These are phyloP conservation scores for Mycena galericulata DNA, from an alignment of 768 basidiomycete species.

Conservation along the genomic window DNA sequence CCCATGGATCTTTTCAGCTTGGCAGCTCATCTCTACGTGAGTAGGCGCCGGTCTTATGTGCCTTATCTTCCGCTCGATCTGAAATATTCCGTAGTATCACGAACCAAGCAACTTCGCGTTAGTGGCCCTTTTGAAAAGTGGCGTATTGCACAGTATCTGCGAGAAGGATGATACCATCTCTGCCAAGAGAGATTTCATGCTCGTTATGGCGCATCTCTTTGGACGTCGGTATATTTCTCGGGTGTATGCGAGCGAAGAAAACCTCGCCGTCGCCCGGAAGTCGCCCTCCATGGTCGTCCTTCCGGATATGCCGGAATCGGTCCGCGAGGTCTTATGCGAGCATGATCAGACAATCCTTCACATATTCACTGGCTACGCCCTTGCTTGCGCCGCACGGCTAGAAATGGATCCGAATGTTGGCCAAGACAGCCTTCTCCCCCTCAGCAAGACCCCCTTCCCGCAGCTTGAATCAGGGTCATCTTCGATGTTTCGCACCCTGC, in stretches of 20 bases:
- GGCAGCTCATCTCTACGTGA: conserved; percentile 64
- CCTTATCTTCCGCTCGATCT: neutral
- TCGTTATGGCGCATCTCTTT: conserved; percentile 74
- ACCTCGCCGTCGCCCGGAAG: conserved; percentile 48
- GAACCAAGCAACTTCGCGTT: conserved; percentile 81
- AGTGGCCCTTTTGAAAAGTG: conserved; percentile 65
- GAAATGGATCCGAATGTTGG: conserved; percentile 47
- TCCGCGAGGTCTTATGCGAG: conserved; percentile 52
- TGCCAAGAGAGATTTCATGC: conserved; percentile 63
- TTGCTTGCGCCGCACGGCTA: conserved; percentile 59
- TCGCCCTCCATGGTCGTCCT: conserved; percentile 71
- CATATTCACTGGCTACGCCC: conserved; percentile 68
- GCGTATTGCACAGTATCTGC: conserved; percentile 71
- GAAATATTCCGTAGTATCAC: conserved; percentile 54
- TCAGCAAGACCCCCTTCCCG: conserved; percentile 52
- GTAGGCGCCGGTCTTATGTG: too few species aligned
- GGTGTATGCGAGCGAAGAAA: conserved; percentile 53
- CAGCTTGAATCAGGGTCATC: neutral
- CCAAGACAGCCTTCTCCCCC: conserved; percentile 59
- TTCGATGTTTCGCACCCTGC: conserved; percentile 48
- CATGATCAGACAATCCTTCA: conserved; percentile 64
- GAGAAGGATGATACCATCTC: conserved; percentile 47
- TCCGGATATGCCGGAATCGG: conserved; percentile 57
- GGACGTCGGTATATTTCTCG: conserved; percentile 66
- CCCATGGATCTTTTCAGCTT: conserved; percentile 70